These are phyloP conservation scores for Colletotrichum sp. DNA, from an alignment of 2,329 filamentous ascomycete genomes.

Conservation along the genomic window DNA sequence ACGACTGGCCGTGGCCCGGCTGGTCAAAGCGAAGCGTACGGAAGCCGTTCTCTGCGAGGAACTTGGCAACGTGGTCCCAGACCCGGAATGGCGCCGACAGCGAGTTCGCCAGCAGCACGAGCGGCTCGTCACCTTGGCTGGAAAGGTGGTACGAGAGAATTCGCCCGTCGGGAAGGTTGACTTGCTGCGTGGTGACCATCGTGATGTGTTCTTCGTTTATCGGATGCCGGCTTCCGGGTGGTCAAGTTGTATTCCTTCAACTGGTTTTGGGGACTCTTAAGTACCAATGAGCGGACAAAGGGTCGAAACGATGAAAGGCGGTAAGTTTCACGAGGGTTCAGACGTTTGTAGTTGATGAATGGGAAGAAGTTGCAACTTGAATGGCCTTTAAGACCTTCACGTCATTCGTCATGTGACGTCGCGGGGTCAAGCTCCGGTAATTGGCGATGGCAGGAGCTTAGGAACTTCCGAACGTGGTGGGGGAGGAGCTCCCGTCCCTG, in stretches of 20 bases:
- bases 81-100: constrained; percentile 38
- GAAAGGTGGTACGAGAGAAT: constrained; percentile 34
- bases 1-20: constrained; percentile 46
- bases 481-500: not conserved
- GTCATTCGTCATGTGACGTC: constrained; percentile 21
- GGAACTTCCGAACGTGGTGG: not conserved
- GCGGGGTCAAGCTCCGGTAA: constrained; percentile 11
- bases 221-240: constrained; percentile 4
- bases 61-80: constrained; percentile 44
- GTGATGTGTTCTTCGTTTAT: constrained; percentile 28
- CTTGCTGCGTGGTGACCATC: constrained; percentile 24
- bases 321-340: no score
- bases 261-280: not conserved
- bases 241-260: not conserved
- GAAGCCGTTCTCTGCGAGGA: constrained; percentile 38
- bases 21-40: constrained; percentile 48
- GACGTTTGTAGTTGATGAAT: not conserved
- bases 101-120: constrained; percentile 45
- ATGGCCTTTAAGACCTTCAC: not conserved
- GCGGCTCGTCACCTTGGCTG: constrained; percentile 26
- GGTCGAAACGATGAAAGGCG: not conserved
- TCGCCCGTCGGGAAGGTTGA: constrained; percentile 31
- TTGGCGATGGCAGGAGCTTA: not conserved
- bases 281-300: not conserved
- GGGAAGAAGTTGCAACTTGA: not conserved